Evolutionary conservation across 1,284 basidiomycete species (phyloP), one percentile per base, ranked within the genome.

Genomic region (Gomphus bonarii): DNA sequence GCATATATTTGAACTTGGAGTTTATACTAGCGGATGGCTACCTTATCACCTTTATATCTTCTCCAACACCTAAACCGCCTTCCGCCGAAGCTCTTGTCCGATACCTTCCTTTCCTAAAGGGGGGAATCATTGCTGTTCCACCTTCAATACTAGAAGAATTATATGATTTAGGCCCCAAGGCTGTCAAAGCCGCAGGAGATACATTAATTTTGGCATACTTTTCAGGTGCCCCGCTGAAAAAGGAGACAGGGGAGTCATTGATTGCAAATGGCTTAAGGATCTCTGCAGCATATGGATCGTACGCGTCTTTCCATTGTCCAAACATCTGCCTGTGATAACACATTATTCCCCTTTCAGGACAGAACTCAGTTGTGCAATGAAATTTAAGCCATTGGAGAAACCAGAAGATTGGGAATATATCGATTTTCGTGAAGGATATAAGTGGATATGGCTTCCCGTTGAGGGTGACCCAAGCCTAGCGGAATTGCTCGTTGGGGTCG

Each of bases 1-100:
- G 63, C 12, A 61, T 61, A 6, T 58, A 69, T 35, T 65, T 66
- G 50, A 22, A 58, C 58, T 6, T 47, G 9, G 12, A 33, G 8
- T 3, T 16, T n/a, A 4, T 28, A 2, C 18, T 18, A 12, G 43
- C 12, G 3, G 22, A 44, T 14, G n/a, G 28, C 16, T n/a, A 36
- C 25, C 38, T 36, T 46, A 18, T 56, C 25, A 49, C 46, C 31
- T 18, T 20, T 38, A 22, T 10, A 8, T 12, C 51, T 22, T 14
- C 51, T 12, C 22, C 35, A 38, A 22, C 10, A 6, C 36, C 38
- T 7, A 18, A 18, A 40, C 40, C 51, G 18, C 20, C 35, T 14
- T 35, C 31, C 9, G 51, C 36, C 7, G 20, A 22, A 12, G 22
- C 36, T 25, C 22, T 54, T 16, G 5, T 38, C 33, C 25, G 22